Conservation (phyloP, 768 basidiomycete species). For the Suillus fuscotomentosus region DNA sequence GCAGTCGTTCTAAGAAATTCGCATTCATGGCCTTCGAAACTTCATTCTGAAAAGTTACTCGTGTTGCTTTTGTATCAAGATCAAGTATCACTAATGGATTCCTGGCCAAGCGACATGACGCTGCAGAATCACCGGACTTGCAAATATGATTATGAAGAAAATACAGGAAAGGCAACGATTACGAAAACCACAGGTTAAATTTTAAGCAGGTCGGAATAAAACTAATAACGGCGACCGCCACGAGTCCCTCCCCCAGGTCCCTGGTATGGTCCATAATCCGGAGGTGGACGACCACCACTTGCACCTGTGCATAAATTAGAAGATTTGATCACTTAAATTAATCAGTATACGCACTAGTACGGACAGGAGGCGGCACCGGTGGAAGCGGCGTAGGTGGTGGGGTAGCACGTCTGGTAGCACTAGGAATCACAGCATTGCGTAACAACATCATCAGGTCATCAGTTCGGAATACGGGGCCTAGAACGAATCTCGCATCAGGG, state of each 20-base stretch:
- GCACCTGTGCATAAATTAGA: slow-evolving; percentile 31
- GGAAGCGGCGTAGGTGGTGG: slow-evolving; percentile 59
- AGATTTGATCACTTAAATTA: slow-evolving; percentile 3
- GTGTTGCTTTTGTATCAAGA: no score
- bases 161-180: slow-evolving; percentile 1
- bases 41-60: no score
- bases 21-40: no score
- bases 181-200: neutral
- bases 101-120: neutral
- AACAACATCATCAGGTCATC: slow-evolving; percentile 90
- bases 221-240: slow-evolving; percentile 41
- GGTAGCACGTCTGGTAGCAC: slow-evolving; percentile 44
- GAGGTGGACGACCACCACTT: slow-evolving; percentile 69
- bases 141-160: slow-evolving; percentile 4
- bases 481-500: neutral
- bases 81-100: neutral
- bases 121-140: slow-evolving; percentile 4
- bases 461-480: slow-evolving; percentile 87
- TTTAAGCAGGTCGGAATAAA: slow-evolving; percentile 1
- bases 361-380: slow-evolving; percentile 32
- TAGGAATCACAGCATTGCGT: slow-evolving; percentile 78
- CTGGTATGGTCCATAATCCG: slow-evolving; percentile 85
- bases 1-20: neutral
- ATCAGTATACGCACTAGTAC: slow-evolving; percentile 25
- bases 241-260: slow-evolving; percentile 54